A percentile compares a stretch with the other conserved stretches of the same genome.
Conservation (phyloP, 257 asterid species). For the Solanum rostratum region DNA sequence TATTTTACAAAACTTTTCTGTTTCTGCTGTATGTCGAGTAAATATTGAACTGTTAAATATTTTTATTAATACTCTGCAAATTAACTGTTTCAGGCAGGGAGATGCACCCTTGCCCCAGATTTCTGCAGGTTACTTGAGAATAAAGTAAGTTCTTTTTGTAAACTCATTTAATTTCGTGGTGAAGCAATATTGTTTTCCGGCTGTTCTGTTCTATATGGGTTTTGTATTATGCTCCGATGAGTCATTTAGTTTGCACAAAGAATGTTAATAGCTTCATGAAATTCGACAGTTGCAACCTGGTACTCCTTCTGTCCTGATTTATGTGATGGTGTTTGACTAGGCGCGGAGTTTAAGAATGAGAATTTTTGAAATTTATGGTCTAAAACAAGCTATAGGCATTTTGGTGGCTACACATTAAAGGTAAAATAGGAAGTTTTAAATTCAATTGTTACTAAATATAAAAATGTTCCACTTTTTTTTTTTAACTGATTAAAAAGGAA, state of each 20-base stretch:
- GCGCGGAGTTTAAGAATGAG: not conserved
- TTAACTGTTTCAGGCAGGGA: slow-evolving; percentile 49
- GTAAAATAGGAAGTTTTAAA: not conserved
- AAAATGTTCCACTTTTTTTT: not conserved
- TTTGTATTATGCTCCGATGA: not conserved
- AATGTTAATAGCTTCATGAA: not conserved
- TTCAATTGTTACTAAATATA: not conserved
- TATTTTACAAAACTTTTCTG: not conserved
- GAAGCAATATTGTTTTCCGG: not conserved
- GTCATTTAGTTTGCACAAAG: not conserved
- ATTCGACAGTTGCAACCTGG: not conserved
- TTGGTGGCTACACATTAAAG: not conserved
- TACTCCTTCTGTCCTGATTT: not conserved
- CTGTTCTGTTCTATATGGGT: not conserved
- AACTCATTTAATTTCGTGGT: not conserved
- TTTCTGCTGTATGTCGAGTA: not conserved
- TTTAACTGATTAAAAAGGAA: not conserved
- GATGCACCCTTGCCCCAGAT: slow-evolving; percentile 73
- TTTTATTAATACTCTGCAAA: slow-evolving; percentile 9
- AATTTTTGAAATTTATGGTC: not conserved
- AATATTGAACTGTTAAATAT: not conserved
- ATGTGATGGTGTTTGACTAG: not conserved
- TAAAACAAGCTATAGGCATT: not conserved
- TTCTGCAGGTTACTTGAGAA: slow-evolving; percentile 75
- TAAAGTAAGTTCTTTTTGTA: slow-evolving; percentile 44